Evolutionary conservation across 2,329 filamentous ascomycete genomes (phyloP), one percentile per base, ranked within the genome.

Genomic region (Penicillium oxalicum): DNA sequence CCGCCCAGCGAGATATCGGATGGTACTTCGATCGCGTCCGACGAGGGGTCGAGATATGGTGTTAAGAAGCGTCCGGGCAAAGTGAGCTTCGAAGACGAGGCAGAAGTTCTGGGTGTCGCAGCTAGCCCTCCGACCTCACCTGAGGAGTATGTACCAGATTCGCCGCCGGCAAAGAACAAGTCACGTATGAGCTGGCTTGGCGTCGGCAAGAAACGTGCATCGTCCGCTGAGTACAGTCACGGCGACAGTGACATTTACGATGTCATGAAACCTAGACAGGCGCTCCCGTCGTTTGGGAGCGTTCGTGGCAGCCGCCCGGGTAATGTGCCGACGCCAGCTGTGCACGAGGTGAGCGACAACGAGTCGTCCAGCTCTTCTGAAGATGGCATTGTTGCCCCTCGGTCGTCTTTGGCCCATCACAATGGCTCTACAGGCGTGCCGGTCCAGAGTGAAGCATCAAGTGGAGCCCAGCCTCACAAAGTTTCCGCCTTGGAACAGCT

Each of bases 31-130:
- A 62, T 69, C 13, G 65, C 64, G 34, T 75, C 74, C 3, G 71
- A 73, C 36, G 74, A 77, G 40, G 70, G 71, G 8, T 57, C 53
- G 25, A 67, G 64, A 33, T 36, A 65, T 12, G 64, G 58, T 18
- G 70, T 70, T 51, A 78, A 74, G 54, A 82, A 77, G 65, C 80
- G 77, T 61, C 67, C 67, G 28, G 73, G 73, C 3, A 74, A 80
- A 45, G 81, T 84, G 45, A 95, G 89, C 69, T 96, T 84, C 56
- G 80, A 83, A 48, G 79, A 82, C 38, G 74, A 77, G 40, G 69
- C 77, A 4, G 71, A 77, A 46, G 61, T 77, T 26, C 70, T 78
- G 27, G 75, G 74, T 18, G 62, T 72, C 13, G 66, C 69, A 27
- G 67, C 69, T 7, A 72, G 68, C 32, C 66, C 70, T 42, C 66